These are phyloP conservation scores for Planoprotostelium fungivorum DNA, from an alignment of 78 protist species.

Conservation along the genomic window DNA sequence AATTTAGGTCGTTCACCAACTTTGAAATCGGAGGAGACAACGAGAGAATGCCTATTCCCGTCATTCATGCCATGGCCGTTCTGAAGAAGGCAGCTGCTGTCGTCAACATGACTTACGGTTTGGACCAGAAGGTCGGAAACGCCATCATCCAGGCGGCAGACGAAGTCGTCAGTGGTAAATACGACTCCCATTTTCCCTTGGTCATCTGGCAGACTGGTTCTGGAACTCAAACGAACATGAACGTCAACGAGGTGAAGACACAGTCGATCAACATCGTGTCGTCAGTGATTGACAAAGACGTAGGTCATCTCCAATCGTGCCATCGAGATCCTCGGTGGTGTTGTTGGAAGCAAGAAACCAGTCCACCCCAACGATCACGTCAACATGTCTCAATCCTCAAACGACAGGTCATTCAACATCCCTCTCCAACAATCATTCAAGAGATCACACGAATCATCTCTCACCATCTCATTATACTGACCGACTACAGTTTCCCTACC, in stretches of 20 bases:
- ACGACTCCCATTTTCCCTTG: conserved; percentile 90
- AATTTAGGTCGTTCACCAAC: not conserved
- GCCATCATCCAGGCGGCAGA: conserved; percentile 73
- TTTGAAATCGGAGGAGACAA: not conserved
- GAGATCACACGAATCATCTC: too few species aligned
- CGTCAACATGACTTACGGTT: conserved; percentile 61
- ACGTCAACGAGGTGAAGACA: conserved; percentile 69
- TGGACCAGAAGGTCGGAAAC: conserved; percentile 61
- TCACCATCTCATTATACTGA: not conserved
- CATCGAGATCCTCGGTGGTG: conserved; percentile 80
- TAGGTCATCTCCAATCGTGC: conserved; percentile 84
- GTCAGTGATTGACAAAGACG: not conserved
- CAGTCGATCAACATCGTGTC: conserved; percentile 1
- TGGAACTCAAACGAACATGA: conserved; percentile 97
- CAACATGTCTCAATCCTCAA: conserved; percentile 86
- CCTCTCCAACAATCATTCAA: not conserved
- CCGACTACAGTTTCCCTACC: conserved; percentile 83
- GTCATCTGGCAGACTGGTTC: conserved; percentile 90
- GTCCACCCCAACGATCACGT: conserved; percentile 97
- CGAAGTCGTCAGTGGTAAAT: conserved; percentile 77
- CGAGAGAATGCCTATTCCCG: conserved; percentile 61
- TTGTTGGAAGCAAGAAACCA: conserved; percentile 69
- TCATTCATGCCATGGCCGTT: conserved; percentile 79
- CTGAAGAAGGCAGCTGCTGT: conserved; percentile 85
- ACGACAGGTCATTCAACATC: conserved; percentile 54